These are phyloP conservation scores for Vitis hybrid DNA, from an alignment of 177 flowering plant species.

Conservation along the genomic window DNA sequence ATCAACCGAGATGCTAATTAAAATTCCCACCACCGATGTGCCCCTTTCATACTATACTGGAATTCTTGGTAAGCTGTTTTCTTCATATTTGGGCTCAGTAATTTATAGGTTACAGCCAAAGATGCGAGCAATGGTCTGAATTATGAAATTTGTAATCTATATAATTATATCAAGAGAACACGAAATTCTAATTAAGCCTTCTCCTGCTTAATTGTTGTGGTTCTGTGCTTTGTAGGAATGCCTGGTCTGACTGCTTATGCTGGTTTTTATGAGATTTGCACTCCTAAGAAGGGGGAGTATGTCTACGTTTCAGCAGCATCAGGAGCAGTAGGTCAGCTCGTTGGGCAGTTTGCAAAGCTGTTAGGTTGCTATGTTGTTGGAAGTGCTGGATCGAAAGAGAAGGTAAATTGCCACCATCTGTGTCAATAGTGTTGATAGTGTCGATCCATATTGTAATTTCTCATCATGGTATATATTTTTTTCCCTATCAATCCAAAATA, in stretches of 20 bases:
- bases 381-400: slow-evolving; percentile 38
- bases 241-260: slow-evolving; percentile 52
- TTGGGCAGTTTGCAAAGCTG: slow-evolving; percentile 47
- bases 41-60: slow-evolving; percentile 61
- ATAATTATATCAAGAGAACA: too few species aligned
- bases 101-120: too few species aligned
- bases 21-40: slow-evolving; percentile 38
- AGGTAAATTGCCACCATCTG: slow-evolving; percentile 18
- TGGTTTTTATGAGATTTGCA: slow-evolving; percentile 41
- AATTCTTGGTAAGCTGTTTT: slow-evolving; percentile 12
- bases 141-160: too few species aligned
- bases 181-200: too few species aligned
- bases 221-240: slow-evolving; percentile 29
- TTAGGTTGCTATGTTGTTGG: slow-evolving; percentile 56
- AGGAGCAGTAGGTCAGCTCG: slow-evolving; percentile 51
- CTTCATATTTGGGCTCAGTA: too few species aligned
- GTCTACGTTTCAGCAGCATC: slow-evolving; percentile 46
- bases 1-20: slow-evolving; percentile 13
- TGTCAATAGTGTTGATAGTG: too few species aligned
- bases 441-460: too few species aligned
- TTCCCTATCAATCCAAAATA: too few species aligned
- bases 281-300: slow-evolving; percentile 45
- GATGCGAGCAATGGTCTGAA: too few species aligned
- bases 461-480: too few species aligned
- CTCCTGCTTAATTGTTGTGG: not conserved